Base-by-base conservation (phyloP, 2,329 filamentous ascomycete species). In the Fusarium austroafricanum region DNA sequence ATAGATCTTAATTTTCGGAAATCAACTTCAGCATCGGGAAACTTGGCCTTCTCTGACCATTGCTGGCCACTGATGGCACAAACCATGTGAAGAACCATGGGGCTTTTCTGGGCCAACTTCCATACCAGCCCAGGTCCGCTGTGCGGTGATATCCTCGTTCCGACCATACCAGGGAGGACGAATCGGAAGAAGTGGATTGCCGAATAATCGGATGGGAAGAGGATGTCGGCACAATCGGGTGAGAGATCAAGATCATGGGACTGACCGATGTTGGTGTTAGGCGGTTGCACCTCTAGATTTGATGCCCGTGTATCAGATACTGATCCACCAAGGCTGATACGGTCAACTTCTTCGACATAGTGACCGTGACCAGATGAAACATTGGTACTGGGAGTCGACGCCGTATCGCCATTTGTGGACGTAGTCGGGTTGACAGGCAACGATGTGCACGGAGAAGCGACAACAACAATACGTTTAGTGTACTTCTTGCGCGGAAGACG, bases 141-240 rank as follows among this genome's bases (percentile, higher is more conserved):
- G 0, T 44, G 38, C 26, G 29, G 29, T 6, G 49, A 44, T 31
- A 44, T 44, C 10, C 38, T 39, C 4, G 38, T 44, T 0, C 38
- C 37, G 3, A 52, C 28, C 37, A 52, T 44, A 1, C 18, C 37
- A 10, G 38, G 37, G 6, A 52, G 38, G 12, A 31, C 49, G 14
- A 52, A 52, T 31, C 49, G 49, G 28, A 52, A 52, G 26, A 44
- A 52, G 26, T 52, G 49, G 18, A 52, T 52, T 29, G 49, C 37
- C 15, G 37, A 31, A 18, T 52, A 39, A 12, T 52, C 49, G 5
- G 38, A 31, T 15, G 28, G 37, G 18, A 14, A 44, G n/a, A 52
- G 8, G 11, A 52, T 52, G 2, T 26, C 49, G 49, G 38, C 15
- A 17, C 49, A 52, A 7, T 50, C 47, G 14, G 33, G n/a, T 20